Evolutionary conservation across 176 grass and related monocot species (phyloP).

Genomic region (Avena insularis): DNA sequence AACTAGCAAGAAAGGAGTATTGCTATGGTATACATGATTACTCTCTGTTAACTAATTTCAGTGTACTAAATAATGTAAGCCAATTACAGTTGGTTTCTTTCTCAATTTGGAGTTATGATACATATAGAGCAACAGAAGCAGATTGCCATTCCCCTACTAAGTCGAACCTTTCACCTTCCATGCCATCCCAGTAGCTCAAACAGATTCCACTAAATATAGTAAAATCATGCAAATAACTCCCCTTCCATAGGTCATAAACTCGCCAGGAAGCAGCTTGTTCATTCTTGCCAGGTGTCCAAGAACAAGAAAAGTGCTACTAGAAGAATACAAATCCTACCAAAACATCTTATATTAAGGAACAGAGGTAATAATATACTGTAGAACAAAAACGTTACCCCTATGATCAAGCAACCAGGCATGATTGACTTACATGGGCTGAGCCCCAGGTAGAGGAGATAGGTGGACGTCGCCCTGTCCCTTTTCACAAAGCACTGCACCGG

Average conservation of each 20-base stretch:
- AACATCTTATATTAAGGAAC: no score
- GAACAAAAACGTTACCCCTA: constrained; percentile 6
- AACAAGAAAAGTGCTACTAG: not conserved
- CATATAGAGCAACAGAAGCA: not conserved
- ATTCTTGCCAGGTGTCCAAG: not conserved
- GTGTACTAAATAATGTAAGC: not conserved
- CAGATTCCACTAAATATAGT: not conserved
- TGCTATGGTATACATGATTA: constrained; percentile 12
- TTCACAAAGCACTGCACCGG: constrained; percentile 95
- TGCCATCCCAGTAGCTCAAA: not conserved
- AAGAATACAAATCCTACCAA: not conserved
- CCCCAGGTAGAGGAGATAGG: constrained; percentile 89
- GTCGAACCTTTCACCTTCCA: not conserved
- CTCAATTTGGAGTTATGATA: constrained; percentile 25
- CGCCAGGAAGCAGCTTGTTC: not conserved
- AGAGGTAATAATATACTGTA: not conserved
- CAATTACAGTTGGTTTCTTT: constrained; percentile 35
- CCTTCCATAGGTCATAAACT: not conserved
- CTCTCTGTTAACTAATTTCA: constrained; percentile 8
- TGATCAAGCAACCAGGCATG: constrained; percentile 10
- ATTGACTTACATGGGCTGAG: constrained; percentile 86
- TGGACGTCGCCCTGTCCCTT: constrained; percentile 85
- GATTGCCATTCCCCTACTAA: not conserved
- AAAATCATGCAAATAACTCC: not conserved
- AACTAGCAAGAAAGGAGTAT: constrained; percentile 11